Evolutionary conservation across 495 filamentous ascomycete genomes (phyloP).

Genomic region (Rhizodiscina lignyota): DNA sequence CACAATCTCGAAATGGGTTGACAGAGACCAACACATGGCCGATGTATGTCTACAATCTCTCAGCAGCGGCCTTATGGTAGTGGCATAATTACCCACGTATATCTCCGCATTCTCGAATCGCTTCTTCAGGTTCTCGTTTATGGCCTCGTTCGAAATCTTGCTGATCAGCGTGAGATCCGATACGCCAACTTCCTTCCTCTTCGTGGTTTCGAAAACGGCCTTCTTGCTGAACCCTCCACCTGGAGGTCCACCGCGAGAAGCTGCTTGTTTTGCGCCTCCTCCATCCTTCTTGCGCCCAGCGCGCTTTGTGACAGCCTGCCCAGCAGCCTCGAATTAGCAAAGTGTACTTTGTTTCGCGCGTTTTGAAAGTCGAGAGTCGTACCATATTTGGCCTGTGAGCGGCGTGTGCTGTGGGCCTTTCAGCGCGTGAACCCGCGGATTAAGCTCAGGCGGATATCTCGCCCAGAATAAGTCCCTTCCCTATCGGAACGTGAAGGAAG

Average conservation of each 20-base stretch:
- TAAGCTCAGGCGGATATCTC: background rate
- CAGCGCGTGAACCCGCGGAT: background rate
- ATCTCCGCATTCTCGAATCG: slow-evolving; percentile 94
- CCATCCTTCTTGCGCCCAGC: slow-evolving; percentile 51
- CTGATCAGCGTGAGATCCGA: slow-evolving; percentile 94
- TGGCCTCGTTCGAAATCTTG: slow-evolving; percentile 97
- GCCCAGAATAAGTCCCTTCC: too few relatives aligned
- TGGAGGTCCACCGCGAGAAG: slow-evolving; percentile 13
- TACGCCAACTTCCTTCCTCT: slow-evolving; percentile 98
- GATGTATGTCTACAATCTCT: slow-evolving; percentile 86
- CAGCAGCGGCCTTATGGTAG: too few relatives aligned
- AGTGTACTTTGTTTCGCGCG: background rate
- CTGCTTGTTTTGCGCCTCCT: slow-evolving; percentile 31
- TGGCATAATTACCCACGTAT: slow-evolving; percentile 51
- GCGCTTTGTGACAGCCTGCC: slow-evolving; percentile 27
- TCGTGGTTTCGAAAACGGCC: slow-evolving; percentile 83
- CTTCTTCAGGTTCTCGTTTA: slow-evolving; percentile 97
- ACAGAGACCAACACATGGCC: slow-evolving; percentile 99
- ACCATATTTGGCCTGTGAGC: slow-evolving; percentile 8
- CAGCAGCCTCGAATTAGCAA: background rate
- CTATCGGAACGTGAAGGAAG: background rate
- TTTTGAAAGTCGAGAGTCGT: slow-evolving; percentile 1
- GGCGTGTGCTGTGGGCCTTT: background rate
- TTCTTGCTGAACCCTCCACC: slow-evolving; percentile 45
- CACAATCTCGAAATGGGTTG: slow-evolving; percentile 91